A percentile compares a stretch with the other conserved stretches of the same genome.
These are phyloP conservation scores for Erythrophleum fordii DNA, from an alignment of 306 rosid species.

Conservation along the genomic window DNA sequence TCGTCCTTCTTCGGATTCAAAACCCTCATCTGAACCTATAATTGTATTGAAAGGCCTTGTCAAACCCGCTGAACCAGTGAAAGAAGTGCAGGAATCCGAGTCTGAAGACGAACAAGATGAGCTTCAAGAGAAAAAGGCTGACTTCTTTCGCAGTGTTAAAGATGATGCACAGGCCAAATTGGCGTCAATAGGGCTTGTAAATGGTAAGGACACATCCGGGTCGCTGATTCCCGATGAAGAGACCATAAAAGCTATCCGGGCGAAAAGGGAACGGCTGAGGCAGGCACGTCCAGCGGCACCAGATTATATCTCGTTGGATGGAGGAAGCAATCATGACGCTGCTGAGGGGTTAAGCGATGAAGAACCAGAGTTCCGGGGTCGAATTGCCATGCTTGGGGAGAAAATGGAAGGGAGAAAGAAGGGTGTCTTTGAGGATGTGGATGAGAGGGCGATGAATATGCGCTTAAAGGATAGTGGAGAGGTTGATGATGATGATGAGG, in stretches of 20 bases:
- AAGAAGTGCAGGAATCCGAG: constrained; percentile 42
- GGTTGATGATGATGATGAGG: constrained; percentile 58
- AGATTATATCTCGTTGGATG: constrained; percentile 83
- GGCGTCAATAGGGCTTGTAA: constrained; percentile 63
- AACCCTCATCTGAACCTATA: constrained; percentile 73
- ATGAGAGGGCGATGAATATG: constrained; percentile 52
- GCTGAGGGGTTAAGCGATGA: constrained; percentile 92
- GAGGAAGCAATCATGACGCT: constrained; percentile 87
- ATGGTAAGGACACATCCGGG: constrained; percentile 51
- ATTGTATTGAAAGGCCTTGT: constrained; percentile 73
- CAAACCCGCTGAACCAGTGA: constrained; percentile 54
- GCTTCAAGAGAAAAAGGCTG: constrained; percentile 5
- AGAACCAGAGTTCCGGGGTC: constrained; percentile 77
- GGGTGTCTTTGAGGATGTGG: constrained; percentile 91
- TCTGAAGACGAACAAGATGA: constrained; percentile 48
- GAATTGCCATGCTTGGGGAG: constrained; percentile 87
- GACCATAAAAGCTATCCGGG: constrained; percentile 73
- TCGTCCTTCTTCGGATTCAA: constrained; percentile 57
- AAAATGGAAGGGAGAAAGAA: constrained; percentile 67
- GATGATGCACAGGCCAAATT: constrained; percentile 54
- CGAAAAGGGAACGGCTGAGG: constrained; percentile 77
- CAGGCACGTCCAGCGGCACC: constrained; percentile 71
- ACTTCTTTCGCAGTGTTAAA: constrained; percentile 37
- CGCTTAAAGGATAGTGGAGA: constrained; percentile 41
- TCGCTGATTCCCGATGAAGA: constrained; percentile 66